A percentile compares a stretch with the other conserved stretches of the same genome.
Conservation (phyloP, 441 rosid species). For the Syzygium syzygioides region DNA sequence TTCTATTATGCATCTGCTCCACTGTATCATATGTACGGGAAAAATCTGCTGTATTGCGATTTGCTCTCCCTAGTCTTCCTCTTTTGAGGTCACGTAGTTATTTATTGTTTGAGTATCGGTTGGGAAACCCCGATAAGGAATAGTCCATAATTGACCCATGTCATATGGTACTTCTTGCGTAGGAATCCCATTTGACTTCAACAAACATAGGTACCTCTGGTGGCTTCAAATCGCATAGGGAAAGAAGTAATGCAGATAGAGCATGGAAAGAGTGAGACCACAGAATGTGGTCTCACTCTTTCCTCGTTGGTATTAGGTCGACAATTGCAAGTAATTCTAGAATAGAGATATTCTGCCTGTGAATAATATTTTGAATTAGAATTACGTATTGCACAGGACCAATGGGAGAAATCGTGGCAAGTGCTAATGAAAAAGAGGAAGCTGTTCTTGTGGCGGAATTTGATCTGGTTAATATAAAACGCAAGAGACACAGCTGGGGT, state of each 20-base stretch:
- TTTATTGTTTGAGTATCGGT: background rate
- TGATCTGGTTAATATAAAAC: slow-evolving; percentile 66
- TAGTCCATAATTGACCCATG: background rate
- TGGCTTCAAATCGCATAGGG: slow-evolving; percentile 79
- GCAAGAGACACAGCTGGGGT: slow-evolving; percentile 81
- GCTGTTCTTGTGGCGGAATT: slow-evolving; percentile 68
- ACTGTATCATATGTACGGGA: background rate
- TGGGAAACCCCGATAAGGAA: background rate
- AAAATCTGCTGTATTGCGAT: background rate
- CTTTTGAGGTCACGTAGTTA: background rate
- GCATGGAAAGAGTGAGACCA: slow-evolving; percentile 71
- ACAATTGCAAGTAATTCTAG: background rate
- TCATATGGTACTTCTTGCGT: background rate
- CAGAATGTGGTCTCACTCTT: slow-evolving; percentile 80
- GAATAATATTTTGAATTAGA: background rate
- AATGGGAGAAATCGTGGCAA: slow-evolving; percentile 63
- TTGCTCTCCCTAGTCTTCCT: background rate
- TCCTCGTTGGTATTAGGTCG: slow-evolving; percentile 56
- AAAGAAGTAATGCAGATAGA: slow-evolving; percentile 71
- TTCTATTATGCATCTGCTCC: background rate
- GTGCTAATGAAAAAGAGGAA: slow-evolving; percentile 62
- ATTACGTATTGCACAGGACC: slow-evolving; percentile 45
- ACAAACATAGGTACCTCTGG: slow-evolving; percentile 58
- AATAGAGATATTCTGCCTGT: background rate
- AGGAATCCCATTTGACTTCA: background rate